phyloP scores from a whole-genome alignment of 2,329 filamentous ascomycete species.

The Fonsecaea pugnacius region DNA sequence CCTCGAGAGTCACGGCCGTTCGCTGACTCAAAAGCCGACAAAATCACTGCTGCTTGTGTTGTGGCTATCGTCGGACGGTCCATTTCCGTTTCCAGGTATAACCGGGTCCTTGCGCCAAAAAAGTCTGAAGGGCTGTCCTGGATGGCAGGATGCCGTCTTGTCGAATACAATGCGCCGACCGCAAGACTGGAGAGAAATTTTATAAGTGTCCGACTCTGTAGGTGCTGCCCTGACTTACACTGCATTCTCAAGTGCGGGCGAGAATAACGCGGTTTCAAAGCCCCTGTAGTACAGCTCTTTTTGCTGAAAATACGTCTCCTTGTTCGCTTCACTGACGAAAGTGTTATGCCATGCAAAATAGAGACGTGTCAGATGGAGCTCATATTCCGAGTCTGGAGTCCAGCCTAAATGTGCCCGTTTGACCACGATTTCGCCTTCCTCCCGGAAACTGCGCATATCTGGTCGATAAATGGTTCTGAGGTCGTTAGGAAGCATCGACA shows the following conservation, averaged over 20 bases:
- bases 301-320: slow-evolving; percentile 43
- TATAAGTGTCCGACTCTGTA: not conserved
- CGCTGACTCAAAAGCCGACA: slow-evolving; percentile 53
- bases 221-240: slow-evolving; percentile 39
- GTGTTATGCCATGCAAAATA: slow-evolving; percentile 57
- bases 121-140: slow-evolving; percentile 10
- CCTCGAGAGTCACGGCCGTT: slow-evolving; percentile 51
- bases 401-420: slow-evolving; percentile 50
- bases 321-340: slow-evolving; percentile 51
- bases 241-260: slow-evolving; percentile 48
- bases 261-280: slow-evolving; percentile 46
- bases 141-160: slow-evolving; percentile 1
- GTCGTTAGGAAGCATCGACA: slow-evolving; percentile 15
- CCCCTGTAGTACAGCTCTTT: slow-evolving; percentile 31
- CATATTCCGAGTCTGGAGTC: slow-evolving; percentile 47
- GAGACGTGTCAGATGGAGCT: slow-evolving; percentile 51
- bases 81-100: slow-evolving; percentile 53
- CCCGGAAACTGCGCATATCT: slow-evolving; percentile 15
- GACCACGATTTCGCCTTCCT: slow-evolving; percentile 47
- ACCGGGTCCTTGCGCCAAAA: slow-evolving; percentile 48
- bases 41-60: slow-evolving; percentile 52
- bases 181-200: slow-evolving; percentile 4
- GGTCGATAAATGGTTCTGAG: slow-evolving; percentile 5
- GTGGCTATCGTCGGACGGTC: slow-evolving; percentile 55
- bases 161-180: slow-evolving; percentile 10